Base-by-base conservation (phyloP, 805 yeast genomes). In the Candida nemodendra region DNA sequence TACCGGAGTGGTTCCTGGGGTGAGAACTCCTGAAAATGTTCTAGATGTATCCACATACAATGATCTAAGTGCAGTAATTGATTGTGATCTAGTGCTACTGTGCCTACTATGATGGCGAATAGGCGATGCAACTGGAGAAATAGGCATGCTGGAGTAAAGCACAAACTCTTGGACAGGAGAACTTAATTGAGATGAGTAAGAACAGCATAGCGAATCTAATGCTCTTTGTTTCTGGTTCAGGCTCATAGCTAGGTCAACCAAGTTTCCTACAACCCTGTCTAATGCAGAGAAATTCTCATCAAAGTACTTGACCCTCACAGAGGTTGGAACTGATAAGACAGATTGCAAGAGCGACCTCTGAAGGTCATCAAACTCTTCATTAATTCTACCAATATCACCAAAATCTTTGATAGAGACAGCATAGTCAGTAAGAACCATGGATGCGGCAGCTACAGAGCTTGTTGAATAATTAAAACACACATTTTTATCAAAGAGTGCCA, bases 401-500 rank as follows among this genome's bases (percentile, higher is more conserved):
- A 69, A 57, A 34, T 67, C 63, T 21, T 32, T 11, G 4, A 21
- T 19, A 23, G 68, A 61, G 33, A 74, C 64, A 30, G 80, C 66
- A 9, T 72, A 64, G 37, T 68, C 62, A 18, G 76, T 70, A 29
- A 80, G 42, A 24, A 68, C 53, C 24, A 73, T 61, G 5, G 84
- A 69, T 30, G 82, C 76, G 40, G 74, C 65, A 30, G 83, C 72
- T 36, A 76, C 63, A 29, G 70, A 61, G 24, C 72, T 66, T 6
- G 69, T 55, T 3, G 72, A 55, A 48, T 62, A 74, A 45, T 69
- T 69, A 55, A 76, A 74, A 39, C 79, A 74, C 41, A 81, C 62
- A 41, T 72, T 72, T 34, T 77, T 72, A 54, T 80, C 76, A 57
- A 83, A 81, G 42, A 78, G 79, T 38, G 80, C 70, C 50, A 82